These are phyloP conservation scores for Thermochaetoides thermophila DNA, from an alignment of 495 filamentous ascomycete genomes.

Conservation along the genomic window DNA sequence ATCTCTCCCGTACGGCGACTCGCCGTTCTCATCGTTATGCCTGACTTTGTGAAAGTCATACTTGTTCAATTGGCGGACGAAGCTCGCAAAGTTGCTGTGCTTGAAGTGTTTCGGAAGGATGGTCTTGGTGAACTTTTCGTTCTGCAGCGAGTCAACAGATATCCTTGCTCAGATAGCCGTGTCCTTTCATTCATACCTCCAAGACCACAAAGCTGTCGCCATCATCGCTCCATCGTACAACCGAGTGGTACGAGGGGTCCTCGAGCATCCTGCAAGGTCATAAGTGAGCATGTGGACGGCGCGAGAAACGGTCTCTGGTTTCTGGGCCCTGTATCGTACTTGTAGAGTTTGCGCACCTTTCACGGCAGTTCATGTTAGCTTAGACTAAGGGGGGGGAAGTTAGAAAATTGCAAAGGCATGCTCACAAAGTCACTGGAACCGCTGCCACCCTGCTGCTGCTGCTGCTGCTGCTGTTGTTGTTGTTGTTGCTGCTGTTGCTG, in stretches of 20 bases:
- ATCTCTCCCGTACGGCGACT: constrained; percentile 80
- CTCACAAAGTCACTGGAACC: constrained; percentile 39
- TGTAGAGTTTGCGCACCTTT: constrained; percentile 96
- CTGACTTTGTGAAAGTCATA: constrained; percentile 99
- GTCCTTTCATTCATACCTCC: constrained; percentile 66
- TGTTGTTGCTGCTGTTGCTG: too few species aligned
- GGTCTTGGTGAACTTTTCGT: constrained; percentile 94
- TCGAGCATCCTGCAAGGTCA: constrained; percentile 72
- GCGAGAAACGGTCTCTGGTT: constrained; percentile 7
- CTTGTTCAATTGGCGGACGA: constrained; percentile 96
- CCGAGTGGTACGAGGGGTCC: constrained; percentile 78
- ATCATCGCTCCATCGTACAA: constrained; percentile 90
- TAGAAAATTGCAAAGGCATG: not conserved
- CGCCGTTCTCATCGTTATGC: constrained; percentile 86
- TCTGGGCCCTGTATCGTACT: constrained; percentile 37
- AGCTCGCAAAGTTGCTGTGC: constrained; percentile 98
- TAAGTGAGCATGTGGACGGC: constrained; percentile 9
- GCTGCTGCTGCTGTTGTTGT: too few species aligned
- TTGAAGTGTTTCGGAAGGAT: constrained; percentile 99
- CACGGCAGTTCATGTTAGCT: constrained; percentile 3
- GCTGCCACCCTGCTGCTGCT: too few species aligned
- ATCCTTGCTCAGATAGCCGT: too few species aligned
- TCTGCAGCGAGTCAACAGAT: constrained; percentile 35
- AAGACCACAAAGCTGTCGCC: constrained; percentile 95
- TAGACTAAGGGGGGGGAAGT: constrained; percentile 2